Evolutionary conservation across 164 flowering plant species (phyloP).

Genomic region (Akebia trifoliata): DNA sequence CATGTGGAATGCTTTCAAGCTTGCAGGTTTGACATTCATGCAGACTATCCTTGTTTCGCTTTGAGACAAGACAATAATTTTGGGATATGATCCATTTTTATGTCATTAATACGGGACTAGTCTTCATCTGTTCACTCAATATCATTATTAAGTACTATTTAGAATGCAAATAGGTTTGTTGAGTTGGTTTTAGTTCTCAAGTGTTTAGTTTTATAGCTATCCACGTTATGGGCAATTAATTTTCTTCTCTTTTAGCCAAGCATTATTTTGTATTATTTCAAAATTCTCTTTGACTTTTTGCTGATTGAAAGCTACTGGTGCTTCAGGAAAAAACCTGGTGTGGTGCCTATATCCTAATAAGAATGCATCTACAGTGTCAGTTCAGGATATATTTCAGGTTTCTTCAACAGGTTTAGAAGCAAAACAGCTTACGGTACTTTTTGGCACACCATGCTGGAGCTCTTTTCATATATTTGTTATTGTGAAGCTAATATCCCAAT

Average conservation of each 20-base stretch:
- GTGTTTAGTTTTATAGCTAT: background rate
- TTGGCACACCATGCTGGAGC: background rate
- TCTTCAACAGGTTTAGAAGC: constrained; percentile 22
- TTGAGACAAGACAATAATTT: background rate
- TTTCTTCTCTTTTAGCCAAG: background rate
- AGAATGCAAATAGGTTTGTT: background rate
- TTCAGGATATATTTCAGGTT: constrained; percentile 39
- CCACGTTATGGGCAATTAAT: background rate
- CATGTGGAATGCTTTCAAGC: constrained; percentile 80
- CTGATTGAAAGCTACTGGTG: constrained; percentile 6
- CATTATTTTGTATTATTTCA: background rate
- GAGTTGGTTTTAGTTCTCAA: background rate
- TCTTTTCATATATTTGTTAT: background rate
- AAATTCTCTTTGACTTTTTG: background rate
- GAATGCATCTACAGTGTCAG: constrained; percentile 48
- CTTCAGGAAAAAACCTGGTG: constrained; percentile 65
- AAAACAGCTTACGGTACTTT: constrained; percentile 28
- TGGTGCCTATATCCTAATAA: constrained; percentile 95
- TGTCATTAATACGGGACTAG: background rate
- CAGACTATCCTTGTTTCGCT: background rate
- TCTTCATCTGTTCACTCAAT: background rate
- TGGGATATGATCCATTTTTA: background rate
- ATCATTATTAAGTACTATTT: background rate
- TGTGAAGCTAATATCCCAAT: no score
- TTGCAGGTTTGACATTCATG: constrained; percentile 44